Evolutionary conservation across 1,284 basidiomycete species (phyloP).

Genomic region (Pyrrhoderma lamaoense): DNA sequence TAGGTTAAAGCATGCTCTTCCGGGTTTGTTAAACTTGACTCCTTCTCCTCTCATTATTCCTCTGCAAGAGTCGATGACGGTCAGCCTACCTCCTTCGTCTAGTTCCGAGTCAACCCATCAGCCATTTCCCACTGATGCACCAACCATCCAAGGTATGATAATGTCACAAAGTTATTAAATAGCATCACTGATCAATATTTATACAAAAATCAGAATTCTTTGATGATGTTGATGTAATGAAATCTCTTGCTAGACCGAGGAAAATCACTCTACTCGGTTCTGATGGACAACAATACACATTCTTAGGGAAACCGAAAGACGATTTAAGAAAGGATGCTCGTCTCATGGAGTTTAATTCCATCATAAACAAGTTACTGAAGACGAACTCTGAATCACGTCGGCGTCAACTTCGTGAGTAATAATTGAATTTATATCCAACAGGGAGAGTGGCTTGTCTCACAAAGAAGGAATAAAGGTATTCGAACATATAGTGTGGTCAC

Average conservation of each 20-base stretch:
- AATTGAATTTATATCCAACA: not conserved
- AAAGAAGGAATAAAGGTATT: no score
- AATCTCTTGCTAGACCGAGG: conserved; percentile 85
- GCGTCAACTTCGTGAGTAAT: conserved; percentile 72
- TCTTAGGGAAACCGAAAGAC: conserved; percentile 97
- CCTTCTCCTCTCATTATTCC: conserved; percentile 78
- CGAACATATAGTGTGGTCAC: conserved; percentile 96
- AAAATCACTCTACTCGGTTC: conserved; percentile 85
- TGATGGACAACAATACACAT: conserved; percentile 82
- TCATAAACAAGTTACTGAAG: conserved; percentile 97
- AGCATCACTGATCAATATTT: not conserved
- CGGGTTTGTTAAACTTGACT: conserved; percentile 49
- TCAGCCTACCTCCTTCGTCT: conserved; percentile 74
- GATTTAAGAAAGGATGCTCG: conserved; percentile 97
- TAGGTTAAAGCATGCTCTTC: conserved; percentile 61
- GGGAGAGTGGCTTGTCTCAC: no score
- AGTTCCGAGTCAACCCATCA: conserved; percentile 61
- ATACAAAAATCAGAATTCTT: conserved; percentile 58
- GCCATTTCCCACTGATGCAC: conserved; percentile 76
- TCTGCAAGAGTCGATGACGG: conserved; percentile 88
- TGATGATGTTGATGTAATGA: conserved; percentile 90
- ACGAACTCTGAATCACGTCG: conserved; percentile 89
- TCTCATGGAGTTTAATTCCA: conserved; percentile 96
- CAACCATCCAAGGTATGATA: conserved; percentile 67
- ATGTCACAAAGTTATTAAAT: not conserved